phyloP scores from a whole-genome alignment of 2,329 filamentous ascomycete species.

The Aureobasidium pullulans region DNA sequence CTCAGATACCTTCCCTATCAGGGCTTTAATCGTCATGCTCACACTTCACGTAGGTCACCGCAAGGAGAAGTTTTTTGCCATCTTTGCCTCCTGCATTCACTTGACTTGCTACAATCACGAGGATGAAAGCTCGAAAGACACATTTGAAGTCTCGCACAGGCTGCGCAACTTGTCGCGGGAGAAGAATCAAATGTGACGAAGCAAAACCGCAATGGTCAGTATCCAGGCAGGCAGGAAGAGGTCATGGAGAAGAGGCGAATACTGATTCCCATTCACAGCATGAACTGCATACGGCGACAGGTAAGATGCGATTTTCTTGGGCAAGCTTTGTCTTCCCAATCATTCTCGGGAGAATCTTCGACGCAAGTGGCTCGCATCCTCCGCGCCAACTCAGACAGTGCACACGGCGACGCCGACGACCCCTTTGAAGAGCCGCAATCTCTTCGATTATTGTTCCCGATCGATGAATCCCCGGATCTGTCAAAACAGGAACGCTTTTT shows the following conservation, averaged over 20 bases:
- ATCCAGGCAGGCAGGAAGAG: neutral
- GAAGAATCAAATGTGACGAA: conserved; percentile 5
- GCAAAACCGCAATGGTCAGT: conserved; percentile 8
- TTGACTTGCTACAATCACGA: neutral
- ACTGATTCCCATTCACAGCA: neutral
- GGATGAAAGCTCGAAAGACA: conserved; percentile 10
- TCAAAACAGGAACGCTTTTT: conserved; percentile 4
- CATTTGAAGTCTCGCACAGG: conserved; percentile 7
- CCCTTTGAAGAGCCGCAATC: neutral
- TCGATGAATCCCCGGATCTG: neutral
- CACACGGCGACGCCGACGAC: neutral
- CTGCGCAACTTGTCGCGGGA: neutral
- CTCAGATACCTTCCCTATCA: neutral
- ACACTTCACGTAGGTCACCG: neutral
- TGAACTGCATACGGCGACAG: conserved; percentile 7
- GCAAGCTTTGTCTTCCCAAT: neutral
- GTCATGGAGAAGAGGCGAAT: neutral
- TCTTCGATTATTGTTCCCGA: neutral
- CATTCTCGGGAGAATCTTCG: neutral
- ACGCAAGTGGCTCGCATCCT: neutral
- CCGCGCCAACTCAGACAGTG: neutral
- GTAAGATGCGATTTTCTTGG: neutral
- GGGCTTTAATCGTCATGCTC: neutral
- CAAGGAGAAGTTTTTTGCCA: neutral
- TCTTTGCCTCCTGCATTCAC: neutral